Conservation (phyloP, 1,284 basidiomycete genomes). For the Ganoderma multipileum region DNA sequence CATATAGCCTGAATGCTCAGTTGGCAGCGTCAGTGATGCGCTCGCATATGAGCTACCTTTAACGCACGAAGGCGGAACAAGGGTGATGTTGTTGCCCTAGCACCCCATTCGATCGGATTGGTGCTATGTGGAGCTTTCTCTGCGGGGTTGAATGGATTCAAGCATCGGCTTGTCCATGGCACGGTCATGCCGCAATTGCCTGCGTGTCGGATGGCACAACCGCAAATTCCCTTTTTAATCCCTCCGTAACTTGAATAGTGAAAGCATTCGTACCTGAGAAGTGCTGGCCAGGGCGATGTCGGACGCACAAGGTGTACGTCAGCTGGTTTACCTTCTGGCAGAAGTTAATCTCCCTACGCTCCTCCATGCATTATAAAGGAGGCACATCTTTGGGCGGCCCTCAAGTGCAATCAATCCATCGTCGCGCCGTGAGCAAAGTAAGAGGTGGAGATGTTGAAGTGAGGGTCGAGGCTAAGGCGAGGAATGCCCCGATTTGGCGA, state of each 20-base stretch:
- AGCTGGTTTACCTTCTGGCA: too few species aligned
- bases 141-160: not conserved
- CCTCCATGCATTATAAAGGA: not conserved
- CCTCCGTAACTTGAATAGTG: not conserved
- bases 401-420: not conserved
- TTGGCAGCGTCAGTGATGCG: not conserved
- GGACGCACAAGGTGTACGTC: not conserved
- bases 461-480: not conserved
- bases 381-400: not conserved
- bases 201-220: not conserved
- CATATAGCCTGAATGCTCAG: not conserved
- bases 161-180: not conserved
- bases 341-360: not conserved
- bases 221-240: not conserved
- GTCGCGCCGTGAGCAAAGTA: not conserved
- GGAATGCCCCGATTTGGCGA: constrained; percentile 5
- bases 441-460: not conserved
- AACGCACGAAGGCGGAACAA: not conserved
- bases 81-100: not conserved
- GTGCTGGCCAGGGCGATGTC: too few species aligned
- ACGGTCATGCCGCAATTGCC: not conserved
- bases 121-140: not conserved
- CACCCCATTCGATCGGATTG: not conserved
- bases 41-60: not conserved
- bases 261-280: not conserved